These are phyloP conservation scores for Talaromyces sp. DNA, from an alignment of 2,329 filamentous ascomycete genomes.

Conservation along the genomic window DNA sequence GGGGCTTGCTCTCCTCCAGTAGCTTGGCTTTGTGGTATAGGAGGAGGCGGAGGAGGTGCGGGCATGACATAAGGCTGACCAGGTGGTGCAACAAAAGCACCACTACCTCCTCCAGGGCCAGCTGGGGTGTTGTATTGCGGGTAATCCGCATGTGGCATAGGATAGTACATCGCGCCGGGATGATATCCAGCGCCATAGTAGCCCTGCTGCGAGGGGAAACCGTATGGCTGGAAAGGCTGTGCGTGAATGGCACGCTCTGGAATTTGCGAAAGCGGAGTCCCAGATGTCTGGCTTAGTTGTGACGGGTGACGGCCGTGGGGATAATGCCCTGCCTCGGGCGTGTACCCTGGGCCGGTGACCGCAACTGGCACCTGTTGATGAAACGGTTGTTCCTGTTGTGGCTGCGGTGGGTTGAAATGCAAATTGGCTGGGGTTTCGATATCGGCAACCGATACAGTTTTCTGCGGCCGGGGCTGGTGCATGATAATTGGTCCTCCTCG, in stretches of 20 bases:
- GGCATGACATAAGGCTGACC: conserved; percentile 11
- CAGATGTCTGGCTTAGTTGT: conserved; percentile 65
- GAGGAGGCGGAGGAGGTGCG: conserved; percentile 1
- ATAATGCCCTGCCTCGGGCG: conserved; percentile 46
- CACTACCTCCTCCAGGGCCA: conserved; percentile 31
- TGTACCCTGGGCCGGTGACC: conserved; percentile 54
- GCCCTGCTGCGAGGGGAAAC: conserved; percentile 50
- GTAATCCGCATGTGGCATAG: conserved; percentile 39
- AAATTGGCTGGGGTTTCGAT: conserved; percentile 76
- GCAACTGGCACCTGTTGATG: conserved; percentile 88
- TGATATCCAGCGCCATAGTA: conserved; percentile 57
- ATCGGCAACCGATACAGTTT: conserved; percentile 84
- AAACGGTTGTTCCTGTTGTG: conserved; percentile 76
- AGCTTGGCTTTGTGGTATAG: neutral
- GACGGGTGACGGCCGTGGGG: conserved; percentile 63
- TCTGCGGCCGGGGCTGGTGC: conserved; percentile 93
- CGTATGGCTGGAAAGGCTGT: conserved; percentile 76
- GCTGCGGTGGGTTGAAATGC: conserved; percentile 54
- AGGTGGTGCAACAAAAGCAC: conserved; percentile 21
- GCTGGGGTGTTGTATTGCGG: conserved; percentile 3
- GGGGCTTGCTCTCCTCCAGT: conserved; percentile 22
- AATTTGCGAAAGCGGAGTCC: conserved; percentile 84
- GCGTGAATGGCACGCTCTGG: conserved; percentile 90
- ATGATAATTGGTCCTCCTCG: conserved; percentile 63
- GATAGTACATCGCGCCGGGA: conserved; percentile 65